Base-by-base conservation (phyloP, 148 eudicot genomes). In the Vaccinium darrowii region DNA sequence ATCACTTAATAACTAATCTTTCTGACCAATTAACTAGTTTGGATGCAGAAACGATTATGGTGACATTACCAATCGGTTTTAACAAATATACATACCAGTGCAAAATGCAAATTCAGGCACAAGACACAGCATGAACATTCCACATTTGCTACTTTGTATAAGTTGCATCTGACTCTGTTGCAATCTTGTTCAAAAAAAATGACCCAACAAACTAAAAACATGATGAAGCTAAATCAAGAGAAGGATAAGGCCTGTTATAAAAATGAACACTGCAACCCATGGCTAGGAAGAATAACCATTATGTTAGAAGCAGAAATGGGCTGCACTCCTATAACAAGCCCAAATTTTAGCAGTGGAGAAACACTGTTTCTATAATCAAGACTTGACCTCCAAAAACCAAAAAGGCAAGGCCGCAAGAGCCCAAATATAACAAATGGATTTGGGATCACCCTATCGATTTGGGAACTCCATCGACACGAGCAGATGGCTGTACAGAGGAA, bases 331-430 rank as follows among this genome's bases (percentile, higher is more conserved):
- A 76, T 10, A 50, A 78, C 39, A 51, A 78, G 21, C 36, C 80
- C 80, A 78, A 78, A 78, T 51, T 78, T 39, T 77, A 77, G 33
- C 36, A 5, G 19, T 51, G 53, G 58, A 51, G 58, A 77, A 76
- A 51, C 36, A 6, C 12, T 77, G 15, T 76, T 49, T 8, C 57
- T 50, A 50, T 3, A 77, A 50, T 8, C 36, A 77, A 50, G 80
- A 77, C 30, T 77, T 47, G 47, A 76, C 49, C 54, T 76, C 56
- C 8, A 47, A 18, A 74, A 43, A 43, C 2, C 5, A 33, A 16
- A 74, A 5, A 39, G n/a, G n/a, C 16, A 75, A 36, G 36, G 36
- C 43, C 9, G 1, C 50, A 73, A 7, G 77, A 43, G 47, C 76
- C 47, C 76, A 74, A 74, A 36, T 47, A 74, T 9, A 39, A 74